Evolutionary conservation across 345 rosid species (phyloP).

Genomic region (Ceriops decandra): DNA sequence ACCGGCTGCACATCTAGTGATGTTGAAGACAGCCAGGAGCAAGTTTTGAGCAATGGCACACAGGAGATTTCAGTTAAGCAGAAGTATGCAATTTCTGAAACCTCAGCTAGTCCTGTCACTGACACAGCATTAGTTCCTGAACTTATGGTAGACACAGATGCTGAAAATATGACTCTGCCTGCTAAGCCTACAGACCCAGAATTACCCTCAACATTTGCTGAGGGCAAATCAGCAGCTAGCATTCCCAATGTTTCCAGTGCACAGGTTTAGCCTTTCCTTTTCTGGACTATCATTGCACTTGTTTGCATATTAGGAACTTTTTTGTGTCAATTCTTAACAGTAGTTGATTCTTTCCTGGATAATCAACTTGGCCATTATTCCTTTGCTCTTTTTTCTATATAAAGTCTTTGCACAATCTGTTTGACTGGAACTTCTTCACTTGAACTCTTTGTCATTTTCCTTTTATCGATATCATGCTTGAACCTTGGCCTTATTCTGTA

Average conservation of each 20-base stretch:
- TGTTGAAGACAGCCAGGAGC: slow-evolving; percentile 27
- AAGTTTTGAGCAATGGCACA: slow-evolving; percentile 25
- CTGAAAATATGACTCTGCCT: slow-evolving; percentile 27
- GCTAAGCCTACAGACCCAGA: slow-evolving; percentile 37
- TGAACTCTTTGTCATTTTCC: background rate
- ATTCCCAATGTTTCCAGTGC: slow-evolving; percentile 29
- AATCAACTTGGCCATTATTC: background rate
- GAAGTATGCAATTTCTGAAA: slow-evolving; percentile 37
- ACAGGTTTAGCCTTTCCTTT: slow-evolving; percentile 29
- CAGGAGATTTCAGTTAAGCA: slow-evolving; percentile 27
- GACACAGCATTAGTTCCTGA: slow-evolving; percentile 42
- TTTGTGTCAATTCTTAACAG: background rate
- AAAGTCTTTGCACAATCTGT: too few species aligned
- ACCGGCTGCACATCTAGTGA: slow-evolving; percentile 24
- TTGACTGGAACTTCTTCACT: background rate
- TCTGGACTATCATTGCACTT: slow-evolving; percentile 4
- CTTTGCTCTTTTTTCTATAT: background rate
- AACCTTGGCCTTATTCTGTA: too few species aligned
- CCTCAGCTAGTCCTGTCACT: slow-evolving; percentile 24
- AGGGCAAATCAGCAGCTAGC: slow-evolving; percentile 31
- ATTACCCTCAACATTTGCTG: slow-evolving; percentile 31
- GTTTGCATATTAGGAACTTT: background rate
- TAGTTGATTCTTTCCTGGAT: background rate
- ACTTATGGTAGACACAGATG: slow-evolving; percentile 32
- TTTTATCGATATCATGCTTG: background rate